Percentiles rank a stretch among this genome's conserved stretches.
Evolutionary conservation across 176 grass and related monocot species (phyloP).

Genomic region (Phyllostachys edulis): DNA sequence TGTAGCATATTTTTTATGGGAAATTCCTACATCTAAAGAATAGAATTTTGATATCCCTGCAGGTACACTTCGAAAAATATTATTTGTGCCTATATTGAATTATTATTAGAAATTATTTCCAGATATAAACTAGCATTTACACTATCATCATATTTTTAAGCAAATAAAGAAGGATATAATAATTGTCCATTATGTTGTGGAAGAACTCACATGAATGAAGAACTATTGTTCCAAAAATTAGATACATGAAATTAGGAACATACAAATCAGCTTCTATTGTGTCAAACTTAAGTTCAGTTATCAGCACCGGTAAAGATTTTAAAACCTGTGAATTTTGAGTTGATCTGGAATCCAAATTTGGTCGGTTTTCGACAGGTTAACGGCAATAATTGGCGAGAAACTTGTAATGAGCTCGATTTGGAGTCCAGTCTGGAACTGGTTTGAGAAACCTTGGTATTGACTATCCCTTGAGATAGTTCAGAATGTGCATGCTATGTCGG

Average conservation of each 20-base stretch:
- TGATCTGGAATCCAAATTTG: background rate
- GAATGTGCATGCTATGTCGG: background rate
- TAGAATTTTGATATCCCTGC: background rate
- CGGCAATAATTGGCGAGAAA: background rate
- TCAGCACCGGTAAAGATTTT: background rate
- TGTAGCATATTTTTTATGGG: background rate
- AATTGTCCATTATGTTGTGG: background rate
- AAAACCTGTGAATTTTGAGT: background rate
- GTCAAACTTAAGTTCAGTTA: background rate
- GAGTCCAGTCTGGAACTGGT: background rate
- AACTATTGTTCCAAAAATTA: background rate
- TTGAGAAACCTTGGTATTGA: background rate
- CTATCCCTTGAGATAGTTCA: background rate
- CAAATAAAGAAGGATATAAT: background rate
- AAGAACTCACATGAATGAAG: background rate
- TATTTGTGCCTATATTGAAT: background rate
- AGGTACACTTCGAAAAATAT: background rate
- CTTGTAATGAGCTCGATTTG: background rate
- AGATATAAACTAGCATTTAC: background rate
- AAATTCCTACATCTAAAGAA: background rate
- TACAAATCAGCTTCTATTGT: background rate
- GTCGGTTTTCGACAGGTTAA: background rate
- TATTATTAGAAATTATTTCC: background rate
- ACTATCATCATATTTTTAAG: background rate
- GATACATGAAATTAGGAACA: constrained; percentile 2